phyloP scores from a whole-genome alignment of 2,329 filamentous ascomycete species.

The Aspergillus sojae region DNA sequence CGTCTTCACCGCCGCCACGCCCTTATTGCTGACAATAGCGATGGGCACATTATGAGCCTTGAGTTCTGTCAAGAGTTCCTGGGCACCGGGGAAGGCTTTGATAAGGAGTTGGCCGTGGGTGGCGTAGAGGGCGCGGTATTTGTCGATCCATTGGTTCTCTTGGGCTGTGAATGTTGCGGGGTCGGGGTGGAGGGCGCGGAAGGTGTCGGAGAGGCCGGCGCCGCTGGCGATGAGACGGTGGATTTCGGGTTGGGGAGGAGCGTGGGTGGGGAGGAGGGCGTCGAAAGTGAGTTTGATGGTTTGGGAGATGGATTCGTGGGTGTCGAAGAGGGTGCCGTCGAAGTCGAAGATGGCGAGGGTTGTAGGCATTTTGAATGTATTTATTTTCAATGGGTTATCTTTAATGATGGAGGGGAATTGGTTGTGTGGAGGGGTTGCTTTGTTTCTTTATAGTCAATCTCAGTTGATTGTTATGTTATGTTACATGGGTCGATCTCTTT shows the following conservation, averaged over 20 bases:
- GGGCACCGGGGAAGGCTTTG: conserved; percentile 21
- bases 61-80: conserved; percentile 17
- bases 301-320: conserved; percentile 17
- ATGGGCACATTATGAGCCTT: conserved; percentile 16
- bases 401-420: too few relatives aligned
- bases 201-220: conserved; percentile 11
- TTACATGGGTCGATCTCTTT: too few relatives aligned
- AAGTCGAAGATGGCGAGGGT: conserved; percentile 22
- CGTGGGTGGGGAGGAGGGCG: conserved; percentile 11
- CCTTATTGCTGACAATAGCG: conserved; percentile 30
- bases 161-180: conserved; percentile 17
- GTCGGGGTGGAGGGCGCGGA: conserved; percentile 12
- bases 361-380: not conserved
- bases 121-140: conserved; percentile 26
- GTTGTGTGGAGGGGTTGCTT: too few relatives aligned
- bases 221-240: conserved; percentile 16
- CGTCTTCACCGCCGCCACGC: conserved; percentile 19
- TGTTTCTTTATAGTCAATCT: too few relatives aligned
- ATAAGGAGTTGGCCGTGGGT: conserved; percentile 24
- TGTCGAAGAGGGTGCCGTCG: conserved; percentile 23
- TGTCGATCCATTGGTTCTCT: conserved; percentile 15
- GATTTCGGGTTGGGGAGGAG: conserved; percentile 4
- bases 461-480: too few relatives aligned
- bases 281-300: conserved; percentile 13
- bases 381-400: too few relatives aligned